Evolutionary conservation across 2,329 filamentous ascomycete genomes (phyloP).

Genomic region (Scedosporium apiospermum): DNA sequence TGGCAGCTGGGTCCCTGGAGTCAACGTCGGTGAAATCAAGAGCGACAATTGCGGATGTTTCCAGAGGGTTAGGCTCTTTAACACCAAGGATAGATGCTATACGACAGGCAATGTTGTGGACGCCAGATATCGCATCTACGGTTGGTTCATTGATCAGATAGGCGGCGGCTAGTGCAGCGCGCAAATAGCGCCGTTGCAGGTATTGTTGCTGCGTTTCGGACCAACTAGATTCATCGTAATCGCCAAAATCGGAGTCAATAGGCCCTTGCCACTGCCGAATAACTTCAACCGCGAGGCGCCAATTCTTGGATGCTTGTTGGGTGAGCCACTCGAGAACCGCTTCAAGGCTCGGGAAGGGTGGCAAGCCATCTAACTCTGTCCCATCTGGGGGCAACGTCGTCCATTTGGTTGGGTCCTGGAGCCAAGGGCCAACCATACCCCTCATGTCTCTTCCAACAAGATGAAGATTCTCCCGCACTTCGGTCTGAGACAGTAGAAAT

Average conservation of each 20-base stretch:
- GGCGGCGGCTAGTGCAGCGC: slow-evolving; percentile 56
- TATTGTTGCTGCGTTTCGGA: slow-evolving; percentile 50
- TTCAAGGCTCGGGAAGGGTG: slow-evolving; percentile 54
- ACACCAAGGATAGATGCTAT: slow-evolving; percentile 41
- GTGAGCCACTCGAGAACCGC: slow-evolving; percentile 59
- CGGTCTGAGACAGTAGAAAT: slow-evolving; percentile 51
- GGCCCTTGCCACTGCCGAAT: slow-evolving; percentile 68
- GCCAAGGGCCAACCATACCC: slow-evolving; percentile 63
- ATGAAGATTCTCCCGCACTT: slow-evolving; percentile 23
- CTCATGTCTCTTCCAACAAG: slow-evolving; percentile 55
- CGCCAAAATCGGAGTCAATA: slow-evolving; percentile 58
- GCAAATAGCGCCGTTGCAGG: slow-evolving; percentile 56
- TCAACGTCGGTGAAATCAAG: slow-evolving; percentile 18
- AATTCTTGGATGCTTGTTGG: slow-evolving; percentile 46
- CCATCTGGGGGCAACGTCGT: not conserved
- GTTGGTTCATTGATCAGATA: slow-evolving; percentile 57
- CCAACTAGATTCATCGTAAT: slow-evolving; percentile 46
- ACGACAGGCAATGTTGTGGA: slow-evolving; percentile 9
- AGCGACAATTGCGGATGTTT: slow-evolving; percentile 13
- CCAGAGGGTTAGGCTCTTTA: slow-evolving; percentile 43
- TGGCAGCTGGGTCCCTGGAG: slow-evolving; percentile 22
- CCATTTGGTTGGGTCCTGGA: slow-evolving; percentile 32
- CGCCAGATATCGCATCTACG: slow-evolving; percentile 37
- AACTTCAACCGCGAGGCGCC: slow-evolving; percentile 51
- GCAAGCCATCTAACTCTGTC: slow-evolving; percentile 16